Evolutionary conservation across 805 yeast species (phyloP).

Genomic region (Gaillardinia entomophila): DNA sequence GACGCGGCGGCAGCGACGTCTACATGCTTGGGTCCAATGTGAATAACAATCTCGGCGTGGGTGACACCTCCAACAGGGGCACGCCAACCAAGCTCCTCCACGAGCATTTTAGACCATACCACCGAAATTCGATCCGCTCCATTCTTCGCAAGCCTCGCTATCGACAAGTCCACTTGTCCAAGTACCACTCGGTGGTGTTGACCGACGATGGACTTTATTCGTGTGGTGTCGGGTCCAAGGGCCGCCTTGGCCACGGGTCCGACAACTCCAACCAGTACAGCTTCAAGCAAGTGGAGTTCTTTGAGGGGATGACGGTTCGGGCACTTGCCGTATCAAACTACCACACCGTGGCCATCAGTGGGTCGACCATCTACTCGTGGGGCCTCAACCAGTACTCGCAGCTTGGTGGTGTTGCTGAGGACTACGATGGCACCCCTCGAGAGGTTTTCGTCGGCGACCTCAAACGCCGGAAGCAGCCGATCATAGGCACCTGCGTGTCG

Average conservation of each 20-base stretch:
- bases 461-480: slow-evolving; percentile 19
- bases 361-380: slow-evolving; percentile 62
- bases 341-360: slow-evolving; percentile 58
- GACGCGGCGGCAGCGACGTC: slow-evolving; percentile 53
- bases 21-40: slow-evolving; percentile 59
- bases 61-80: slow-evolving; percentile 47
- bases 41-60: slow-evolving; percentile 61
- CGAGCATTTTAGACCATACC: slow-evolving; percentile 15
- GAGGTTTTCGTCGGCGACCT: slow-evolving; percentile 39
- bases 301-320: slow-evolving; percentile 20
- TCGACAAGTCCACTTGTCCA: slow-evolving; percentile 47
- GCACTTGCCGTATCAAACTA: slow-evolving; percentile 54
- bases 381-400: slow-evolving; percentile 70
- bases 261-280: slow-evolving; percentile 34
- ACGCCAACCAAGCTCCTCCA: slow-evolving; percentile 35
- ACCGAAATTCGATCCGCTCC: slow-evolving; percentile 5
- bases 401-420: slow-evolving; percentile 43
- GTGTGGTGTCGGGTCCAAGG: slow-evolving; percentile 65
- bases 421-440: slow-evolving; percentile 33
- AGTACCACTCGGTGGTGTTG: slow-evolving; percentile 57
- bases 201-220: slow-evolving; percentile 53
- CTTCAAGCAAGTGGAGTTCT: slow-evolving; percentile 37
- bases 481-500: slow-evolving; percentile 54
- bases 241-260: slow-evolving; percentile 57
- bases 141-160: slow-evolving; percentile 36